Evolutionary conservation across 1,284 basidiomycete genomes (phyloP), one percentile per base, ranked within the genome.

Genomic region (Cystobasidium pallidum): DNA sequence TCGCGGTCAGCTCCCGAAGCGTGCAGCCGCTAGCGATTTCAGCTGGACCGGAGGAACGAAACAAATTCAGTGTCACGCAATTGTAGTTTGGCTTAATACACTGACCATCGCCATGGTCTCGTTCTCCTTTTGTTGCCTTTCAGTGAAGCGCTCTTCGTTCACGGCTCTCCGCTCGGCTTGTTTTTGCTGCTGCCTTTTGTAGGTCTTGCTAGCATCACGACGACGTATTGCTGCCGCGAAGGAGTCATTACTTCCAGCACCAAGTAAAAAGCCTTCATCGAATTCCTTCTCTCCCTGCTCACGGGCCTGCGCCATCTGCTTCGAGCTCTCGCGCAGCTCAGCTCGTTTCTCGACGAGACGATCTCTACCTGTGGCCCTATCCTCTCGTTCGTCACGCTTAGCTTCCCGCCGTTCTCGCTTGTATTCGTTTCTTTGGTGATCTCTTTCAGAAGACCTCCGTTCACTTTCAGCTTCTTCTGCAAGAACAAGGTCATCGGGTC

Each of bases 341-440:
- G 59, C 49, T 21, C 74, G 64, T 28, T 73, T 73, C 59, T 75
- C 74, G 24, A 57, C n/a, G 8, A 68, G 24, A 8, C 74, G 64
- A 30, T 75, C 74, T 52, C 59, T 32, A 4, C 74, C 74, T 7
- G 74, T 75, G n/a, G 74, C 65, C 21, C 52, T 43, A 36, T 61
- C 61, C n/a, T 72, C 70, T 10, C 34, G 55, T 65, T 72, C 70
- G n/a, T 75, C 74, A 21, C 61, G 54, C 47, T 58, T 63, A 3
- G 51, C 71, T 34, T 75, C 74, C 13, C 65, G 32, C 36, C 58
- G 43, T 43, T 70, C 65, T 32, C 66, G 64, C n/a, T 73, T 67
- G 41, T 65, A 47, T 28, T 61, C 55, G 10, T 26, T 47, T 30
- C 57, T 41, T 24, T 32, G 4, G 17, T 30, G 36, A 13, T 68